phyloP scores from a whole-genome alignment of 2,329 filamentous ascomycete genomes.

The Phoma sp. region DNA sequence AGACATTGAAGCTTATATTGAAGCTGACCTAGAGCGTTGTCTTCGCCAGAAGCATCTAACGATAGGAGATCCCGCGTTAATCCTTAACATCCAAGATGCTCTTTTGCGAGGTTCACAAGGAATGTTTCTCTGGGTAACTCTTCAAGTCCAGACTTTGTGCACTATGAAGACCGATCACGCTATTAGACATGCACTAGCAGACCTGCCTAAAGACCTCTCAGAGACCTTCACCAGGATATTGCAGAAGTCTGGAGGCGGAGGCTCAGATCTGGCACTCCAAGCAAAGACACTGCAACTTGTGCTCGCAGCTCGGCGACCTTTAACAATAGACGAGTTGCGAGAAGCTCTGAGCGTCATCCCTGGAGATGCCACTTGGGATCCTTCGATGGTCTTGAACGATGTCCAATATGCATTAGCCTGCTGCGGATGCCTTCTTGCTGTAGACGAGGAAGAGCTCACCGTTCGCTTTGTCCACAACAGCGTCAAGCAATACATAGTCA shows the following conservation, averaged over 20 bases:
- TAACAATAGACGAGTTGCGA: constrained; percentile 45
- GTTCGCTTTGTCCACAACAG: constrained; percentile 30
- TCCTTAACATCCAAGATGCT: constrained; percentile 33
- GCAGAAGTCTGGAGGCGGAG: background rate
- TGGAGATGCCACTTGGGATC: constrained; percentile 31
- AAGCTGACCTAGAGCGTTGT: constrained; percentile 31
- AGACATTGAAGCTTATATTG: constrained; percentile 35
- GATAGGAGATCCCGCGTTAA: constrained; percentile 33
- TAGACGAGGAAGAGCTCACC: constrained; percentile 34
- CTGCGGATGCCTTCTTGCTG: constrained; percentile 31
- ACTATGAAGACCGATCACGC: constrained; percentile 44
- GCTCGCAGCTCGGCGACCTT: constrained; percentile 31
- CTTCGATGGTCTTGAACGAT: constrained; percentile 23
- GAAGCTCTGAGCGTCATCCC: constrained; percentile 50
- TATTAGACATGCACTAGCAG: constrained; percentile 37
- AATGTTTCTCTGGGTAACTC: constrained; percentile 37
- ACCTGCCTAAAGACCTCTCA: constrained; percentile 26
- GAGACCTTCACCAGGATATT: constrained; percentile 22
- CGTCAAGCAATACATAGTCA: constrained; percentile 26
- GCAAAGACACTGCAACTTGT: constrained; percentile 43
- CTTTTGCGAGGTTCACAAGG: constrained; percentile 27
- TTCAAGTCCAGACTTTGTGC: constrained; percentile 38
- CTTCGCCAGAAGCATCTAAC: constrained; percentile 20
- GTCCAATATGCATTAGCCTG: constrained; percentile 23
- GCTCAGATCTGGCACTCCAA: constrained; percentile 17